Percentiles rank a stretch among this genome's conserved stretches.
Conservation (phyloP, 164 flowering plant species). For the Cinnamomum micranthum region DNA sequence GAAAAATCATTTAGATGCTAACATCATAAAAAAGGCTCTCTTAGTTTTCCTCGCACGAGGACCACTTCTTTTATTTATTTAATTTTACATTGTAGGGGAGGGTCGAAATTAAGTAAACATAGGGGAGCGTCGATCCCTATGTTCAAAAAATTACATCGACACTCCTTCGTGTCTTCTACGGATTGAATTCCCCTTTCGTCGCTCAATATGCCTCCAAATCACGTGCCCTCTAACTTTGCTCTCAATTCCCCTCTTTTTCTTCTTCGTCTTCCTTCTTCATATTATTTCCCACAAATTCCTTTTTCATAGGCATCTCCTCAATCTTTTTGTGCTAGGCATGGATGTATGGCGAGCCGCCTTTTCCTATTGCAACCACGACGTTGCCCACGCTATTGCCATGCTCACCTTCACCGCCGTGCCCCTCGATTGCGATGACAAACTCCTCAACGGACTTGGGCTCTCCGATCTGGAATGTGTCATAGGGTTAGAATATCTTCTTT, state of each 20-base stretch:
- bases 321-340: slow-evolving; percentile 94
- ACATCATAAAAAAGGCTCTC: no score
- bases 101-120: no score
- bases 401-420: slow-evolving; percentile 70
- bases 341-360: slow-evolving; percentile 89
- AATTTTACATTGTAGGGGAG: no score
- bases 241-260: slow-evolving; percentile 31
- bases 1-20: no score
- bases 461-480: slow-evolving; percentile 59
- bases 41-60: no score
- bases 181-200: slow-evolving; percentile 37
- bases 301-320: slow-evolving; percentile 72
- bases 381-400: slow-evolving; percentile 82
- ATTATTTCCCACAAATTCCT: slow-evolving; percentile 43
- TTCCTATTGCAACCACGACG: slow-evolving; percentile 84
- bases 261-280: slow-evolving; percentile 20
- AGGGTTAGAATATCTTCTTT: slow-evolving; percentile 46
- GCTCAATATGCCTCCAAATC: slow-evolving; percentile 88
- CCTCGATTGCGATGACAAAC: slow-evolving; percentile 77
- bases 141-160: no score
- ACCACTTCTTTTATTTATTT: no score
- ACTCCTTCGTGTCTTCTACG: no score
- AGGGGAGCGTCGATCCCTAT: no score
- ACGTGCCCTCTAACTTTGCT: slow-evolving; percentile 63
- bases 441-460: slow-evolving; percentile 70